Evolutionary conservation across 352 stramenopile species (phyloP).

Genomic region (Globisporangium nunn): DNA sequence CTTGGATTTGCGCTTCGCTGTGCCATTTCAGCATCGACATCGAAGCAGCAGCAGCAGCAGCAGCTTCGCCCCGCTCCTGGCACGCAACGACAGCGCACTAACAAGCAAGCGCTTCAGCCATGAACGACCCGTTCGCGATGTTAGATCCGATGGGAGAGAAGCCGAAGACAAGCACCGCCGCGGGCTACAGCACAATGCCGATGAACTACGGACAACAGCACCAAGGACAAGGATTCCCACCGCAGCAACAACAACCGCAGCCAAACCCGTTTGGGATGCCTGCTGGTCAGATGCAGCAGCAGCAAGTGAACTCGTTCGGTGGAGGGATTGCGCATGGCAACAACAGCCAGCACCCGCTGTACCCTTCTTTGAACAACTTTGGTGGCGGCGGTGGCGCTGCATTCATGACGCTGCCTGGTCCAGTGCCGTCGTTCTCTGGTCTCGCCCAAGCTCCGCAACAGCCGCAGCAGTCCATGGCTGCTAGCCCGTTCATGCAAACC

Average conservation of each 20-base stretch:
- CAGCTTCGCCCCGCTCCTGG: too few relatives aligned
- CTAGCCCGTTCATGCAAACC: conserved; percentile 19
- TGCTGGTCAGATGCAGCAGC: conserved; percentile 6
- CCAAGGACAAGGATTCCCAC: conserved; percentile 11
- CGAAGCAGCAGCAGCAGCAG: too few relatives aligned
- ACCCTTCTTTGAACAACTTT: conserved; percentile 17
- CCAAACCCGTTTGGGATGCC: conserved; percentile 29
- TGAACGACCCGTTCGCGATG: conserved; percentile 66
- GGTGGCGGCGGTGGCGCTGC: conserved; percentile 18
- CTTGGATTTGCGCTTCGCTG: too few relatives aligned
- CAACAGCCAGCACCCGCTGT: conserved; percentile 14
- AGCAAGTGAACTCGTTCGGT: conserved; percentile 11
- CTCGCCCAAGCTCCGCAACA: conserved; percentile 20
- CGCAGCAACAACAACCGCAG: conserved; percentile 10
- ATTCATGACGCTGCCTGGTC: conserved; percentile 62
- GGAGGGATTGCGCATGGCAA: conserved; percentile 19
- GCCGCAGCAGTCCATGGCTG: conserved; percentile 16
- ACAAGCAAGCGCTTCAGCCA: conserved; percentile 4
- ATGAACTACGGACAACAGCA: conserved; percentile 16
- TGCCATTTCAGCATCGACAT: too few relatives aligned
- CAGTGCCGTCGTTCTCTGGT: conserved; percentile 28
- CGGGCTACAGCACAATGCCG: conserved; percentile 16
- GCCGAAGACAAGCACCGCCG: conserved; percentile 14
- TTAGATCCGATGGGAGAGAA: conserved; percentile 38
- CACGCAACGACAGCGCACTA: background rate